These are phyloP conservation scores for Rhynchospora tenuis DNA, from an alignment of 176 grass and related monocot genomes.

Conservation along the genomic window DNA sequence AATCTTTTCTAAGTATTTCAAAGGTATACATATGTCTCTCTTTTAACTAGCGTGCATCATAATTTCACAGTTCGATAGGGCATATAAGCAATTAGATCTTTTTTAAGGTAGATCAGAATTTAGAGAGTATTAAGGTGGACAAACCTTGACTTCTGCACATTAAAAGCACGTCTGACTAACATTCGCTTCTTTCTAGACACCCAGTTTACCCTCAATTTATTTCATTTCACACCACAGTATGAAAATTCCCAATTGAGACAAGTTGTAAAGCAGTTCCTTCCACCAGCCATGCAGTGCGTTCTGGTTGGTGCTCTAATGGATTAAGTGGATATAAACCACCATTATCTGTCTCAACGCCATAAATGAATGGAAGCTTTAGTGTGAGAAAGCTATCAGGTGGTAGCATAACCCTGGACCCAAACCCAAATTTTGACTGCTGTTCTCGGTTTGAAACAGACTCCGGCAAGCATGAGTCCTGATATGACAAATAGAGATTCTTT, in stretches of 20 bases:
- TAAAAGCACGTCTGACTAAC: not conserved
- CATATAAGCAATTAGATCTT: not conserved
- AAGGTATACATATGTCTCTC: not conserved
- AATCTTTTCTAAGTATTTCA: not conserved
- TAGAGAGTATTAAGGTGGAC: no score
- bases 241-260: conserved; percentile 43
- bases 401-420: conserved; percentile 66
- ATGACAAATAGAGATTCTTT: conserved; percentile 5
- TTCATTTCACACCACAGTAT: conserved; percentile 10
- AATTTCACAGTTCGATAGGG: not conserved
- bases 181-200: not conserved
- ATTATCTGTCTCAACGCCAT: conserved; percentile 57
- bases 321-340: conserved; percentile 50
- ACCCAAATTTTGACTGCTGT: conserved; percentile 56
- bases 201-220: not conserved
- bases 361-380: conserved; percentile 86
- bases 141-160: conserved; percentile 4
- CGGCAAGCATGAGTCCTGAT: conserved; percentile 72
- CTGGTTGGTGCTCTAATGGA: conserved; percentile 54
- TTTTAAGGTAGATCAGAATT: no score
- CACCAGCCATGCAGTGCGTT: conserved; percentile 78
- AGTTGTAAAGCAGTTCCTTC: conserved; percentile 81
- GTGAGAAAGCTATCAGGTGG: conserved; percentile 93
- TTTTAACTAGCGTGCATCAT: not conserved
- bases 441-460: conserved; percentile 48